Conservation (phyloP, 2,329 filamentous ascomycete genomes). For the Penicillium sp. region DNA sequence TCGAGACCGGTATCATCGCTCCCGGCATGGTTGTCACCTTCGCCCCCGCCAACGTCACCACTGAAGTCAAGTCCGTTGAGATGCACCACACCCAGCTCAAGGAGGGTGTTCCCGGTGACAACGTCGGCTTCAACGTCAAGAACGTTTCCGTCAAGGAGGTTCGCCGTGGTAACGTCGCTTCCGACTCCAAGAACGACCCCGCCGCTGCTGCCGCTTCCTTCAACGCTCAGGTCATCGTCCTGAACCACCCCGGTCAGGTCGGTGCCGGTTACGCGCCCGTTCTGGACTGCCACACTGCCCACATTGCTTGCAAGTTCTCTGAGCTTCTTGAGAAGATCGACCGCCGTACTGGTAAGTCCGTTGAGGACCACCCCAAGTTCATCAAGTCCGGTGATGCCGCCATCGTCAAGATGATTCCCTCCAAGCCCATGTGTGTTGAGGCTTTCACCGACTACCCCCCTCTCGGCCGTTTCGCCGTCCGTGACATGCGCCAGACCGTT, state of each 20-base stretch:
- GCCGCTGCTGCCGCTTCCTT: constrained; percentile 83
- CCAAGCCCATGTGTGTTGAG: constrained; percentile 99
- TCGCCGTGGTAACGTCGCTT: constrained; percentile 98
- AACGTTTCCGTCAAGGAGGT: constrained; percentile 99
- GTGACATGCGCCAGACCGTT: constrained; percentile 68
- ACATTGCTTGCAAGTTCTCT: constrained; percentile 99
- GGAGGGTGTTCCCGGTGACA: constrained; percentile 97
- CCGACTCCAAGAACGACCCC: constrained; percentile 99
- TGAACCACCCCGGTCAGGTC: constrained; percentile 99
- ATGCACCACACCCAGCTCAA: constrained; percentile 99
- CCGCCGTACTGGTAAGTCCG: constrained; percentile 98
- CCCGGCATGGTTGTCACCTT: constrained; percentile 84
- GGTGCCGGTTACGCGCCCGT: constrained; percentile 98
- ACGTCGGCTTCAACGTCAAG: constrained; percentile 99
- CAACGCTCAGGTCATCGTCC: constrained; percentile 99
- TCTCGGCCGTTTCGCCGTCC: constrained; percentile 99
- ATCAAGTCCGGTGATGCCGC: constrained; percentile 99
- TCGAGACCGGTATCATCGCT: constrained; percentile 98
- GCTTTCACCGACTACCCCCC: constrained; percentile 99
- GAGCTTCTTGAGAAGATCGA: constrained; percentile 99
- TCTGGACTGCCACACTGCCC: constrained; percentile 99
- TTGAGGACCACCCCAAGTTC: constrained; percentile 92
- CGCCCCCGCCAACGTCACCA: constrained; percentile 97
- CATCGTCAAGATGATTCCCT: constrained; percentile 99
- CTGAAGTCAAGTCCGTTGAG: constrained; percentile 99